Evolutionary conservation across 2,329 filamentous ascomycete species (phyloP).

Genomic region (Ophiostoma triangulosporum): DNA sequence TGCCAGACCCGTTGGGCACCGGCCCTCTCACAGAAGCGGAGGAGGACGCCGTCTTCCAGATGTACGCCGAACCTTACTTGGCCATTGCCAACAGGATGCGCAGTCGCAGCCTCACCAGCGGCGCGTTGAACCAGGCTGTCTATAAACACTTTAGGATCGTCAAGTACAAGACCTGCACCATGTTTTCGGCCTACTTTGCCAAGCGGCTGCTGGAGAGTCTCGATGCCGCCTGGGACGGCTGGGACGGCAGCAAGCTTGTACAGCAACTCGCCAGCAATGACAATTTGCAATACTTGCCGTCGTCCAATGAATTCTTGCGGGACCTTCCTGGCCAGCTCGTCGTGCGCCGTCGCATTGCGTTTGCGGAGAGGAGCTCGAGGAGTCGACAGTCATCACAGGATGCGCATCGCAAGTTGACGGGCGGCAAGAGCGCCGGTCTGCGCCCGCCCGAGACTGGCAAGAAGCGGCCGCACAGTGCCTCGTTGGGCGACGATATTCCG

Average conservation of each 20-base stretch:
- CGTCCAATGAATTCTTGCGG: constrained; percentile 15
- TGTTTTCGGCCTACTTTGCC: constrained; percentile 33
- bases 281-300: constrained; percentile 17
- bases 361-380: no score
- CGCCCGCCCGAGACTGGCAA: constrained; percentile 26
- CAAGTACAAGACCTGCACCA: constrained; percentile 21
- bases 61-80: constrained; percentile 14
- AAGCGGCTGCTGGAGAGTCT: constrained; percentile 25
- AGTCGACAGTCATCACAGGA: background rate
- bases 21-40: background rate
- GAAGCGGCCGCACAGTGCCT: constrained; percentile 28
- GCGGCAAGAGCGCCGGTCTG: constrained; percentile 31
- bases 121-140: constrained; percentile 8
- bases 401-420: no score
- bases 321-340: constrained; percentile 16
- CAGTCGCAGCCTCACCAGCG: constrained; percentile 6
- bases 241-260: no score
- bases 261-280: constrained; percentile 21
- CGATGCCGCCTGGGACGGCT: constrained; percentile 21
- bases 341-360: constrained; percentile 9
- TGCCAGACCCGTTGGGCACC: background rate
- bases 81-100: constrained; percentile 19
- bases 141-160: constrained; percentile 29
- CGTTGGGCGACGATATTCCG: constrained; percentile 13
- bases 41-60: background rate